Conservation (phyloP, 2,329 filamentous ascomycete genomes). For the Verticillium longisporum region DNA sequence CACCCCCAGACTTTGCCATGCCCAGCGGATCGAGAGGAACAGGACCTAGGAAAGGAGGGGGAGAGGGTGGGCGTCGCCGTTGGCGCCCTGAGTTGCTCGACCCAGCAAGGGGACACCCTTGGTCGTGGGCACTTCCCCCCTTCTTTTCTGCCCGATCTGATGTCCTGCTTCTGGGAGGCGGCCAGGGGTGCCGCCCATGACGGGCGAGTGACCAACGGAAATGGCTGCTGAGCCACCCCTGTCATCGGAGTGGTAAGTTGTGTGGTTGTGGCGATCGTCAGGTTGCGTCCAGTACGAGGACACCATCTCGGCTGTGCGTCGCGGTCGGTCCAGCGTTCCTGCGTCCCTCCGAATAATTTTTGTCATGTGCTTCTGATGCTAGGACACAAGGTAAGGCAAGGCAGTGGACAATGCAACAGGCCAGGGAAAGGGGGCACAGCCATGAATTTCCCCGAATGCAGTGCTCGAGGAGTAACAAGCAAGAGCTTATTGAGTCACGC, state of each 20-base stretch:
- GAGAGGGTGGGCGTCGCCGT: constrained; percentile 14
- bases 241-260: neutral
- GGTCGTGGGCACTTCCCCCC: neutral
- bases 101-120: neutral
- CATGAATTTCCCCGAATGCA: neutral
- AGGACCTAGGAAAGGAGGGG: constrained; percentile 23
- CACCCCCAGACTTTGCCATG: neutral
- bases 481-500: neutral
- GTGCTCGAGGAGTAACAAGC: neutral
- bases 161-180: constrained; percentile 1
- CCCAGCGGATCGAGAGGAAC: neutral
- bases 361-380: neutral
- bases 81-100: neutral
- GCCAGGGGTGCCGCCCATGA: neutral
- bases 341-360: neutral
- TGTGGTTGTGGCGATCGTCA: neutral
- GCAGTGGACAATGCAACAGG: neutral
- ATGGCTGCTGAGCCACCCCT: neutral
- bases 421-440: neutral
- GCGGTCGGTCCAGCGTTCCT: neutral
- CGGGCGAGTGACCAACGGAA: neutral
- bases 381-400: too few species aligned
- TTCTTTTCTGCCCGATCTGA: neutral
- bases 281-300: neutral
- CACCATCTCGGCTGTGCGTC: neutral